Conservation (phyloP, 306 rosid genomes). For the Cucurbita maxima region DNA sequence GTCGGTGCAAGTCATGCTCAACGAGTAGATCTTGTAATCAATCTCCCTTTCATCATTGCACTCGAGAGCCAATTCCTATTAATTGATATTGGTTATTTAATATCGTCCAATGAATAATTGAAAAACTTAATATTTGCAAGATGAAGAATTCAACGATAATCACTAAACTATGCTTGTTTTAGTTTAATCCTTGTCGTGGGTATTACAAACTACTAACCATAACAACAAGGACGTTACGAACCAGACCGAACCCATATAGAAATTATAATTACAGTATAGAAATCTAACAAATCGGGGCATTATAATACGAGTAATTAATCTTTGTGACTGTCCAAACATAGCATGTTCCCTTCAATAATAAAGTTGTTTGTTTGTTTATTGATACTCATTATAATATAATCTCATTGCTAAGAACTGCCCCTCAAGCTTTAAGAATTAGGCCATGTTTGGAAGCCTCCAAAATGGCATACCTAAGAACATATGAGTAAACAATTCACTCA, state of each 20-base stretch:
- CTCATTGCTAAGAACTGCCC: background rate
- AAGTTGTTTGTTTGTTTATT: slow-evolving; percentile 1
- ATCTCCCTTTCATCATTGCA: no score
- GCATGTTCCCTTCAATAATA: slow-evolving; percentile 21
- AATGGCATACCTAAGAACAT: background rate
- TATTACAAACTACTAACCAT: no score
- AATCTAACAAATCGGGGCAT: background rate
- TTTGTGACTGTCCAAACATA: slow-evolving; percentile 17
- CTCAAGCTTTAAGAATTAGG: slow-evolving; percentile 1
- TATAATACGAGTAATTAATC: slow-evolving; percentile 11
- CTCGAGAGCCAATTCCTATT: no score
- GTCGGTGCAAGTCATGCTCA: no score
- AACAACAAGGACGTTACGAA: background rate
- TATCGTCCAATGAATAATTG: no score
- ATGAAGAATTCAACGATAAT: no score
- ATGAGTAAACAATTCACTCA: slow-evolving; percentile 13
- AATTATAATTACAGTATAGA: background rate
- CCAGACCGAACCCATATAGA: background rate
- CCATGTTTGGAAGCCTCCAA: slow-evolving; percentile 13
- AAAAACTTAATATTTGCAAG: no score
- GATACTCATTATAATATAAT: background rate
- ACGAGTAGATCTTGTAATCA: no score
- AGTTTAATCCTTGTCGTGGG: no score
- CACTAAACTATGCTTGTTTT: no score
- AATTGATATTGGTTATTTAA: no score